A percentile compares a stretch with the other conserved stretches of the same genome.
These are phyloP conservation scores for Ophidiomyces ophidiicola DNA, from an alignment of 2,329 filamentous ascomycete genomes.

Conservation along the genomic window DNA sequence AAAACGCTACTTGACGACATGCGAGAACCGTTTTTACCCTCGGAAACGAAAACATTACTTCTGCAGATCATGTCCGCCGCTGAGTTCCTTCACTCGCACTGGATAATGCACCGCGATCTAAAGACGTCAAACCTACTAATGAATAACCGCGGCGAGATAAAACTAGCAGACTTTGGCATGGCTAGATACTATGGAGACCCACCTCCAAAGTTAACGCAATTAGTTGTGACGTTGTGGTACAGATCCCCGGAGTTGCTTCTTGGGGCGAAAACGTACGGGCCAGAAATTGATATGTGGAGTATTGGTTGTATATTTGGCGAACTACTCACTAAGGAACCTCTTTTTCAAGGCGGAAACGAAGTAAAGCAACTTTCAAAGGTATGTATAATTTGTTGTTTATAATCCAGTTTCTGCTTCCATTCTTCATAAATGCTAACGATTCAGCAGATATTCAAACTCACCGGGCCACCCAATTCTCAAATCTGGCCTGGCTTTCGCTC, in stretches of 20 bases:
- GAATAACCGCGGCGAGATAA: constrained; percentile 87
- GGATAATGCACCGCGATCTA: constrained; percentile 86
- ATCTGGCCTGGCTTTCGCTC: constrained; percentile 78
- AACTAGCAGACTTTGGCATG: constrained; percentile 97
- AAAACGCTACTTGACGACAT: constrained; percentile 88
- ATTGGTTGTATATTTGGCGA: constrained; percentile 93
- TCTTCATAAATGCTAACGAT: constrained; percentile 10
- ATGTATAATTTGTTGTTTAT: constrained; percentile 15
- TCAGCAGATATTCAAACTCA: constrained; percentile 65
- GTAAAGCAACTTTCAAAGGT: constrained; percentile 71
- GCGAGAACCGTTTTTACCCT: constrained; percentile 82
- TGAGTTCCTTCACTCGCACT: constrained; percentile 73
- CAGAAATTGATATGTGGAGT: constrained; percentile 86
- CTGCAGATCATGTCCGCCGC: constrained; percentile 70
- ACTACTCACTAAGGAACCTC: constrained; percentile 66
- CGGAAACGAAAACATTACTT: constrained; percentile 83
- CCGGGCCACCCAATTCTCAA: constrained; percentile 70
- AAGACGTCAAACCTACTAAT: constrained; percentile 91
- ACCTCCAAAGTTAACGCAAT: constrained; percentile 64
- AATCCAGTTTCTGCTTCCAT: constrained; percentile 7
- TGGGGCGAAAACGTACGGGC: constrained; percentile 61
- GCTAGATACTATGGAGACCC: constrained; percentile 78
- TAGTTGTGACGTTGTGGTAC: constrained; percentile 97
- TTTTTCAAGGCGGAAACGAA: constrained; percentile 83
- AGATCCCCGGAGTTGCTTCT: constrained; percentile 81